Base-by-base conservation (phyloP, 2,329 filamentous ascomycete species). In the Alternaria incomplexa region DNA sequence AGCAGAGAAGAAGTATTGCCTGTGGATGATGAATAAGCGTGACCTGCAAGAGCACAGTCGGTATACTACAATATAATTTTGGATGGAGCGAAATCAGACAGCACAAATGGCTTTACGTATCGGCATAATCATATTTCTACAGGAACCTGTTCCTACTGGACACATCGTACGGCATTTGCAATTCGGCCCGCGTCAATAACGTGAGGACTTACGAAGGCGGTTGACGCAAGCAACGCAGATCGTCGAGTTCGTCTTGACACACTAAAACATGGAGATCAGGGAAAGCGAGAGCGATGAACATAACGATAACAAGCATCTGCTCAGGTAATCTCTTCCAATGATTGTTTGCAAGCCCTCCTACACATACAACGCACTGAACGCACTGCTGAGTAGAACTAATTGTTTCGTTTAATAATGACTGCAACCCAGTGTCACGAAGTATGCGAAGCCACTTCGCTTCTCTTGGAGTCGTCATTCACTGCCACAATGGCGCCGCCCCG, bases 1-100 rank as follows among this genome's bases (percentile, higher is more conserved):
- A 62, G 64, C 15, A 64, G 44, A 12, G 74, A 73, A 15, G 73
- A 77, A 36, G 74, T 79, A 11, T 36, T 79, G 54, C 68, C 66
- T 22, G 67, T 69, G 48, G 69, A 70, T 3, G 70, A 72, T 25
- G 60, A 67, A 15, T 63, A 68, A 44, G 50, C 25, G n/a, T 62
- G 50, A 62, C 15, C 22, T 30, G 20, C 12, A 12, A 9, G 11
- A 17, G 11, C 12, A 7, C 12, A 22, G 17, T 36, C 9, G 13
- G 17, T 23, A 11, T 36, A 12, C 22, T 22, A 15, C 12, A 32
- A 15, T 22, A 1, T 12, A 1, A 36, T 8, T 22, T 23, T 28
- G 20, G 36, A 17, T 8, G 30, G 17, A 23, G 6, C 9, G 9
- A 36, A 36, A 4, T 17, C 3, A 25, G 32, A 32, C 30, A 25